A percentile compares a stretch with the other conserved stretches of the same genome.
Evolutionary conservation across 345 rosid genomes (phyloP).

Genomic region (Camelina laxa): DNA sequence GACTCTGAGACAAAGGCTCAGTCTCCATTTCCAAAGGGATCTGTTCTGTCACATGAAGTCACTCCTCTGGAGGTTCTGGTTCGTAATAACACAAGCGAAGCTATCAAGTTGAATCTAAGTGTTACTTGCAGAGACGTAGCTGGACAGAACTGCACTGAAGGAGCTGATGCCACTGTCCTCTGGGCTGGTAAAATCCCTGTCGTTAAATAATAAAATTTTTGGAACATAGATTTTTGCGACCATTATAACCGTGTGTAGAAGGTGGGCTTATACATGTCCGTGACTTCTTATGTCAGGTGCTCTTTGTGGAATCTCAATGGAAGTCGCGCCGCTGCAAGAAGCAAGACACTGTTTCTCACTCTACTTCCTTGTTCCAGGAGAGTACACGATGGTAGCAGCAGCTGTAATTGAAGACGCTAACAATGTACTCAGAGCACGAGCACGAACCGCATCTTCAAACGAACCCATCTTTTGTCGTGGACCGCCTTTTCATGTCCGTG

Average conservation of each 20-base stretch:
- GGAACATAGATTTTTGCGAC: neutral
- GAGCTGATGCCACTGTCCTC: slow-evolving; percentile 79
- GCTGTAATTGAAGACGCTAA: slow-evolving; percentile 88
- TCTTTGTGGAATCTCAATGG: slow-evolving; percentile 72
- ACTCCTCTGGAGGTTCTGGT: slow-evolving; percentile 89
- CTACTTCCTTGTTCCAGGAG: slow-evolving; percentile 92
- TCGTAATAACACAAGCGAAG: slow-evolving; percentile 88
- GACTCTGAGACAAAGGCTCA: slow-evolving; percentile 41
- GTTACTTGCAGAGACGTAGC: slow-evolving; percentile 93
- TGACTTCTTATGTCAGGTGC: slow-evolving; percentile 55
- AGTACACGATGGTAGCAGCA: slow-evolving; percentile 84
- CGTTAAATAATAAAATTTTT: neutral
- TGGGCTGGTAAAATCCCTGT: slow-evolving; percentile 75
- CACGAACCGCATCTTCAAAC: slow-evolving; percentile 67
- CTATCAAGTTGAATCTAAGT: slow-evolving; percentile 77
- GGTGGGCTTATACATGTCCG: slow-evolving; percentile 11
- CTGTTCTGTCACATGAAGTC: slow-evolving; percentile 78
- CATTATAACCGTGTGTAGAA: neutral
- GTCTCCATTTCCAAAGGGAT: slow-evolving; percentile 49
- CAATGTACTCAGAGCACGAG: slow-evolving; percentile 83
- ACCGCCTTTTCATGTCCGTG: slow-evolving; percentile 83
- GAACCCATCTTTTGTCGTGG: slow-evolving; percentile 97
- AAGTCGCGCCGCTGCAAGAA: slow-evolving; percentile 82
- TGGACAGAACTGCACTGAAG: slow-evolving; percentile 91
- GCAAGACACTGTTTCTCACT: slow-evolving; percentile 74